Evolutionary conservation across 2,329 filamentous ascomycete species (phyloP), one percentile per base, ranked within the genome.

Genomic region (Trichoderma asperellum): DNA sequence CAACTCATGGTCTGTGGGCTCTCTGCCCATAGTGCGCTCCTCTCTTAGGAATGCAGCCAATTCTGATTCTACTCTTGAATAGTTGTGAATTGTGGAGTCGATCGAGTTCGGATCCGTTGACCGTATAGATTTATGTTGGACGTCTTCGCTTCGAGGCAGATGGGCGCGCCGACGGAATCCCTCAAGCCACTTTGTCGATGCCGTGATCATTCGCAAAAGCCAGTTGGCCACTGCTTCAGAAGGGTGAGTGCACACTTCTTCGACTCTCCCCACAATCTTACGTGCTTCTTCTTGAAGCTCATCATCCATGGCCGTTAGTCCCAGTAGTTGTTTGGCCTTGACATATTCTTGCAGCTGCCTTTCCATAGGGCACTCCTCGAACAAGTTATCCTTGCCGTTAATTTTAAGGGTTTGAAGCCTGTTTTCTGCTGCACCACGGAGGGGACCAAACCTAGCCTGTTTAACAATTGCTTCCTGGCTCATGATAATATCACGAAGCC

Each of bases 271-370:
- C 27, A 90, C 79, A 58, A 89, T 86, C 27, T 82, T 83, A 73
- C 87, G 87, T 18, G 87, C 87, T 76, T 89, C 86, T 7, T 82
- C 79, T 74, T 89, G 87, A 18, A 90, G 81, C 76, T 90, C 88
- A 5, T 84, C 78, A 67, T 89, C 87, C 79, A 86, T 86, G 18
- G 87, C 82, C 0, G 86, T 88, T 73, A 90, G 74, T n/a, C 87
- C 88, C 10, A 90, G 76, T 68, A 87, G 73, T 60, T 79, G 78
- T 75, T 83, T 85, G 10, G 82, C 81, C 71, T 80, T 81, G 64
- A 87, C 86, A 73, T 84, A 88, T 57, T 86, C 83, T 5, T 83
- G 83, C 27, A 89, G 80, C 64, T 86, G 83, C n/a, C 75, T 75
- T 75, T 89, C 87, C 74, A 88, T 81, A 2, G 85, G 84, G 70